Evolutionary conservation across 2,329 filamentous ascomycete species (phyloP).

Genomic region (Pseudodiploospora longispora): DNA sequence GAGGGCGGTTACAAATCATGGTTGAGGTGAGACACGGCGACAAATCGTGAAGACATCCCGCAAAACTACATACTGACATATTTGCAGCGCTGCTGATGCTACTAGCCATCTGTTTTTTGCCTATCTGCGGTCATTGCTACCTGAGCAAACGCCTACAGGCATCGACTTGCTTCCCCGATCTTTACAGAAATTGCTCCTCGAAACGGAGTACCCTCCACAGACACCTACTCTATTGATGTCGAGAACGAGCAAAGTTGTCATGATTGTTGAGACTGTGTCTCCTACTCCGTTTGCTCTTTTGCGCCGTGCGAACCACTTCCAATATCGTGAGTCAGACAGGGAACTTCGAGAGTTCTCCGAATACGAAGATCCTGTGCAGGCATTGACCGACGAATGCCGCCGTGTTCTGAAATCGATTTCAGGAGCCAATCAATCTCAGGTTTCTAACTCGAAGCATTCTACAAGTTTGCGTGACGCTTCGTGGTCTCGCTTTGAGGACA

Average conservation of each 20-base stretch:
- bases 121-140: conserved; percentile 82
- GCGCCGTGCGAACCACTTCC: conserved; percentile 85
- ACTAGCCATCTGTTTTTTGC: conserved; percentile 97
- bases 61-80: conserved; percentile 1
- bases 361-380: conserved; percentile 80
- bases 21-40: conserved; percentile 52
- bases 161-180: conserved; percentile 86
- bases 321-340: conserved; percentile 82
- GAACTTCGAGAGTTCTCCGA: conserved; percentile 80
- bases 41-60: no score
- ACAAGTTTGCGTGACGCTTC: conserved; percentile 75
- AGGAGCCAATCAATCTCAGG: conserved; percentile 75
- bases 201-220: conserved; percentile 89
- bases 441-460: conserved; percentile 61
- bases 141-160: conserved; percentile 67
- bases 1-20: conserved; percentile 90
- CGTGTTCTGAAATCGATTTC: conserved; percentile 86
- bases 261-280: conserved; percentile 94
- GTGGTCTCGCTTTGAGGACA: conserved; percentile 94
- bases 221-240: conserved; percentile 68
- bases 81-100: conserved; percentile 74
- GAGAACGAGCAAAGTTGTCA: conserved; percentile 79
- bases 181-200: conserved; percentile 79
- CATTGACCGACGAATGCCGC: conserved; percentile 87
- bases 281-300: conserved; percentile 88